These are phyloP conservation scores for Uronychia binucleata DNA, from an alignment of 73 alveolate genomes.

Conservation along the genomic window DNA sequence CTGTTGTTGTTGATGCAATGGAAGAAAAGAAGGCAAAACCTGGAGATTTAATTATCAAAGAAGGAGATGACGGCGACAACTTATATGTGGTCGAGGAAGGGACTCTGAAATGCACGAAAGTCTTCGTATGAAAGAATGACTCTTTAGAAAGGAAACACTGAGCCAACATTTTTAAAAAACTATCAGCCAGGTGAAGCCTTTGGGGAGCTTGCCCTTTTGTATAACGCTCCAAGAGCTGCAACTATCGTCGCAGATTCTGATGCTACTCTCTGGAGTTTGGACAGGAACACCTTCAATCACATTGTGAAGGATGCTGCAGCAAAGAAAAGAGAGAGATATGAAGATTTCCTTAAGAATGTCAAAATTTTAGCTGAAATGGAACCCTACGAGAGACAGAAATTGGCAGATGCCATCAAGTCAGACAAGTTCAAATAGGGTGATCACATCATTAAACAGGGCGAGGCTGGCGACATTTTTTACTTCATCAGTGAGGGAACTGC, in stretches of 20 bases:
- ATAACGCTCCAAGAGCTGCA: slow-evolving; percentile 94
- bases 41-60: slow-evolving; percentile 70
- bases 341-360: slow-evolving; percentile 34
- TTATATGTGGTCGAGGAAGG: slow-evolving; percentile 81
- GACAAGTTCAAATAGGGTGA: slow-evolving; percentile 85
- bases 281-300: slow-evolving; percentile 74
- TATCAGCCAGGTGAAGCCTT: slow-evolving; percentile 94
- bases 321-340: slow-evolving; percentile 45
- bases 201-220: slow-evolving; percentile 94
- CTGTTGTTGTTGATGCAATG: slow-evolving; percentile 93
- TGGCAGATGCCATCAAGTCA: slow-evolving; percentile 97
- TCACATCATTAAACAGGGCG: slow-evolving; percentile 84
- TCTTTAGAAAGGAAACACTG: slow-evolving; percentile 52
- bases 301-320: slow-evolving; percentile 83
- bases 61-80: slow-evolving; percentile 87
- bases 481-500: slow-evolving; percentile 81
- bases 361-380: slow-evolving; percentile 75
- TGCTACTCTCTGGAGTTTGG: slow-evolving; percentile 67
- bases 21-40: slow-evolving; percentile 77
- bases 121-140: too few species aligned
- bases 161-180: slow-evolving; percentile 58
- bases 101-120: slow-evolving; percentile 67
- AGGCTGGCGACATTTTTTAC: slow-evolving; percentile 81
- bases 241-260: slow-evolving; percentile 80
- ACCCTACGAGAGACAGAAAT: slow-evolving; percentile 96